These are phyloP conservation scores for Flammula alnicola DNA, from an alignment of 1,284 basidiomycete genomes.

Conservation along the genomic window DNA sequence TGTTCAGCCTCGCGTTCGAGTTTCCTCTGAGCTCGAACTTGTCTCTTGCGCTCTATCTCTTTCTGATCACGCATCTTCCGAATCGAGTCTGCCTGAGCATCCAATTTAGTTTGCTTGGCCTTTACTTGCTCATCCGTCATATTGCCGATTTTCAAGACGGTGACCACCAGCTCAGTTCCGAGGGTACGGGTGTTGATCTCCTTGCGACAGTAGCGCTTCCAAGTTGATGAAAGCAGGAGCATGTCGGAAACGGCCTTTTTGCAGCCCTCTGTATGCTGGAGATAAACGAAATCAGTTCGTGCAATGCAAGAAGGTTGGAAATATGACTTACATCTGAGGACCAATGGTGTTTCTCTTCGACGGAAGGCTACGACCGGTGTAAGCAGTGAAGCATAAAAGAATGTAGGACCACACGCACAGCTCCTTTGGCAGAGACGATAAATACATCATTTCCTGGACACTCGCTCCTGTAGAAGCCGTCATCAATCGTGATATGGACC, in stretches of 20 bases:
- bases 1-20: constrained; percentile 7
- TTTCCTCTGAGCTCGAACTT: constrained; percentile 11
- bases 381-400: background rate
- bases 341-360: constrained; percentile 17
- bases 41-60: constrained; percentile 9
- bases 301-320: background rate
- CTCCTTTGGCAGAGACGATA: constrained; percentile 13
- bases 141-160: constrained; percentile 5
- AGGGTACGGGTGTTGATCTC: constrained; percentile 13
- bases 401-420: background rate
- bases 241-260: constrained; percentile 15
- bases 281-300: background rate
- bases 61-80: constrained; percentile 12
- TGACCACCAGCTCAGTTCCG: constrained; percentile 6
- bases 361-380: constrained; percentile 1
- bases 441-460: constrained; percentile 10
- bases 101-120: constrained; percentile 10
- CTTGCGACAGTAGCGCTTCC: constrained; percentile 16
- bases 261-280: constrained; percentile 11
- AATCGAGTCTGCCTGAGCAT: constrained; percentile 6
- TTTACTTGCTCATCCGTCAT: constrained; percentile 11
- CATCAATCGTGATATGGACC: constrained; percentile 16
- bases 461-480: constrained; percentile 12
- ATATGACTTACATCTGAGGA: constrained; percentile 11
- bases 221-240: constrained; percentile 8